These are phyloP conservation scores for Blastobotrys muscicola DNA, from an alignment of 805 yeast genomes.

Conservation along the genomic window DNA sequence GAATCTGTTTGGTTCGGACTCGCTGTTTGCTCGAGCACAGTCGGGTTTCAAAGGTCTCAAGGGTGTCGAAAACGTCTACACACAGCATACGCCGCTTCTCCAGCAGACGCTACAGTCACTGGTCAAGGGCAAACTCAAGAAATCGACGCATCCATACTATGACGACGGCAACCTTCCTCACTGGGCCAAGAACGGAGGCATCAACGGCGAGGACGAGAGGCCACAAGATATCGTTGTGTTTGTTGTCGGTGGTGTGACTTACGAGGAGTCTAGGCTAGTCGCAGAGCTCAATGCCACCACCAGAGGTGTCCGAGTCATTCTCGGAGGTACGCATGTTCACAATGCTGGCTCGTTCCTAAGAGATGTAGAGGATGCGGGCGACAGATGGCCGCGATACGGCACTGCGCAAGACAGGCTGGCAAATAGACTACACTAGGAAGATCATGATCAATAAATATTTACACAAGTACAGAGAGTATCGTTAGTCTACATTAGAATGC, in stretches of 20 bases:
- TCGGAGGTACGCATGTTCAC: constrained; percentile 71
- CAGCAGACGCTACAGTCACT: constrained; percentile 37
- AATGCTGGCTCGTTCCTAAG: constrained; percentile 37
- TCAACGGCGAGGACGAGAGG: constrained; percentile 21
- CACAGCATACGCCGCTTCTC: constrained; percentile 83
- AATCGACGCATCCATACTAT: constrained; percentile 36
- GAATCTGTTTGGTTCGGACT: constrained; percentile 30
- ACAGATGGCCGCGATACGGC: constrained; percentile 26
- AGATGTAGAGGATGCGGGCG: constrained; percentile 30
- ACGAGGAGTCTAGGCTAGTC: constrained; percentile 81
- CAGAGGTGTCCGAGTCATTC: constrained; percentile 51
- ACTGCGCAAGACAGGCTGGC: constrained; percentile 6
- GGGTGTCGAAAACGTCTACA: constrained; percentile 51
- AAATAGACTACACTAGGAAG: constrained; percentile 1
- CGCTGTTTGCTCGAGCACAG: constrained; percentile 33
- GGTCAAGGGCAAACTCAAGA: constrained; percentile 33
- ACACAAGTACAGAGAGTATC: neutral
- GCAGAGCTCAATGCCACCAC: constrained; percentile 51
- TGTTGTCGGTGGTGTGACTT: constrained; percentile 79
- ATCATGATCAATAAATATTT: neutral
- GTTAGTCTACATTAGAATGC: too few relatives aligned
- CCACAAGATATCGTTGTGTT: constrained; percentile 32
- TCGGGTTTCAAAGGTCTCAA: constrained; percentile 34
- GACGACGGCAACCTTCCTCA: constrained; percentile 26
- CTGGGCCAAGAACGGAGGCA: constrained; percentile 14